Base-by-base conservation (phyloP, 78 protist species). In the Dictyostelium citrinum region DNA sequence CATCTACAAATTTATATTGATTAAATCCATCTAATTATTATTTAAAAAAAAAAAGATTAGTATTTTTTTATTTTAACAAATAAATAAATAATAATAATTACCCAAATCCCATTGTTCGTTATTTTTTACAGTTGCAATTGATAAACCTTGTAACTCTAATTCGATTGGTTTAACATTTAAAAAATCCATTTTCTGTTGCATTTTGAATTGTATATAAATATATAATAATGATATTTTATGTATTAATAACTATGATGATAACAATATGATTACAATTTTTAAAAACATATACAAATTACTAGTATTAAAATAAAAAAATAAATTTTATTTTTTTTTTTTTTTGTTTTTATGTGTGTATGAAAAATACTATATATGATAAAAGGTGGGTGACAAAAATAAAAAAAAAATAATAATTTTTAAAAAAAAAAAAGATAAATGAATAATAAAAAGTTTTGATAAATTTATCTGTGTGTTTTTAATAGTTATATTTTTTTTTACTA, bases 1-100 rank as follows among this genome's bases (percentile, higher is more conserved):
- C 81, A 75, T 75, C 81, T 22, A 41, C 55, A 75, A 75, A 75
- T 75, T 75, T 80, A 78, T 78, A 78, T 78, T 78, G 60, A n/a
- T 78, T 29, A 46, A 46, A 29, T 14, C 29, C 37, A 81, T 81
- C 76, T 33, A 14, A 20, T 55, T 55, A n/a, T n/a, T n/a, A n/a
- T n/a, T n/a, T 1, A 78, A 24, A 24, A 3, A 35, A 74, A 22
- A 39, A 39, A 41, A 39, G 1, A 41, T 16, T 10, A 39, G n/a
- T 39, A 75, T 10, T 74, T 6, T n/a, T 35, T 74, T 16, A 16
- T 22, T 12, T 37, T 37, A 37, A 3, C 3, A 39, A 39, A 39
- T 39, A 5, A 39, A 39, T 39, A 39, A 39, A 39, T 5, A 31
- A 72, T 35, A 33, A 11, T 72, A 17, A 39, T 39, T 41, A 75